phyloP scores from a whole-genome alignment of 306 rosid genomes.

The Casuarina cunninghamiana region DNA sequence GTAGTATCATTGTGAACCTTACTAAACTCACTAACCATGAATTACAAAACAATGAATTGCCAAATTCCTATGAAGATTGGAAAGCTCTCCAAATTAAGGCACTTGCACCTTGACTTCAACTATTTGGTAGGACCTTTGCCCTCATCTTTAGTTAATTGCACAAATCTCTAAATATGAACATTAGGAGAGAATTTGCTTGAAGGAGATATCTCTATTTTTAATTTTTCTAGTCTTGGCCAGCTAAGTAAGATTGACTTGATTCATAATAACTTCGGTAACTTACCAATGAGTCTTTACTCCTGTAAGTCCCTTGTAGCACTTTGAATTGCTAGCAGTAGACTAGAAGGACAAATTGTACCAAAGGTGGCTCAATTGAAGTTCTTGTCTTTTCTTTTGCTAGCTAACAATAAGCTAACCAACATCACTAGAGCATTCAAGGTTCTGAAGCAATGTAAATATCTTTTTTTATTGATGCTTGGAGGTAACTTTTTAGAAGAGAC shows the following conservation, averaged over 20 bases:
- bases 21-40: neutral
- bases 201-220: neutral
- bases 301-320: too few relatives aligned
- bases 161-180: neutral
- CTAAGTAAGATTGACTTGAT: neutral
- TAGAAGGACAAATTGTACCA: neutral
- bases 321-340: neutral
- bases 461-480: neutral
- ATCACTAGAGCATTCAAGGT: neutral
- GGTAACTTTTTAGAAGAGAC: too few relatives aligned
- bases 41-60: neutral
- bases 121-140: neutral
- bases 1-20: neutral
- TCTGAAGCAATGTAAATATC: neutral
- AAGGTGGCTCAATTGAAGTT: too few relatives aligned
- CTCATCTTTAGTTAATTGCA: constrained; percentile 6
- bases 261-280: neutral
- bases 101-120: neutral
- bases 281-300: neutral
- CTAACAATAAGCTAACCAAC: neutral
- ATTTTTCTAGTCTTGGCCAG: neutral
- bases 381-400: too few relatives aligned
- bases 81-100: neutral
- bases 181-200: neutral
- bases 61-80: neutral